phyloP scores from a whole-genome alignment of 768 basidiomycete species.

The Collybia mongolica region DNA sequence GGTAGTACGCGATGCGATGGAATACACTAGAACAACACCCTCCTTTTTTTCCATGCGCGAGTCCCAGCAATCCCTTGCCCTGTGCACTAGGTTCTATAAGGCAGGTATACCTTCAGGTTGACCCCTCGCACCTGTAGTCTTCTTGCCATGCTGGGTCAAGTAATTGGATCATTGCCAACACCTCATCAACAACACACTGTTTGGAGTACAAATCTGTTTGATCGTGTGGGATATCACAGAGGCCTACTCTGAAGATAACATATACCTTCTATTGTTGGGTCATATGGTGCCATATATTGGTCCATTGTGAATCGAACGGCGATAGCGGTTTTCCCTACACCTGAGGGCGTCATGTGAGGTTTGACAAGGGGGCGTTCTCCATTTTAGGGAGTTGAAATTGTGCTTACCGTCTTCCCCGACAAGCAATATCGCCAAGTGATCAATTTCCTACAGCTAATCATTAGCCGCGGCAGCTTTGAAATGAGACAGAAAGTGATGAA shows the following conservation, averaged over 20 bases:
- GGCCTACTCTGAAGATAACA: too few species aligned
- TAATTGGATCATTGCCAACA: background rate
- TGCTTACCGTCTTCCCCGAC: constrained; percentile 92
- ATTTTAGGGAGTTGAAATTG: background rate
- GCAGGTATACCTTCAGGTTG: too few species aligned
- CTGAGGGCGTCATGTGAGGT: constrained; percentile 18
- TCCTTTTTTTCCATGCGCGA: background rate
- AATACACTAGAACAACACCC: background rate
- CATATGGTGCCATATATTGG: constrained; percentile 88
- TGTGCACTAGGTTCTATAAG: background rate
- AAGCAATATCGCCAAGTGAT: constrained; percentile 98
- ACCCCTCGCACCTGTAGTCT: background rate
- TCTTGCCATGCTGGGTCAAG: background rate
- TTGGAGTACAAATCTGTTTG: background rate
- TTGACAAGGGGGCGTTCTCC: background rate
- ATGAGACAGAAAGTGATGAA: constrained; percentile 14
- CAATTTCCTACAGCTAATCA: constrained; percentile 77
- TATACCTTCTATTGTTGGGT: constrained; percentile 57
- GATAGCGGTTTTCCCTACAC: constrained; percentile 75
- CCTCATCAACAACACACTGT: background rate
- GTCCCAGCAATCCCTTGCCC: background rate
- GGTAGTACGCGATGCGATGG: background rate
- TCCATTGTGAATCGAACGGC: constrained; percentile 98
- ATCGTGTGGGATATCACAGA: too few species aligned
- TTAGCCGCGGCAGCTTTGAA: constrained; percentile 5